Conservation (phyloP, 2,329 filamentous ascomycete species). For the Capronia coronata region DNA sequence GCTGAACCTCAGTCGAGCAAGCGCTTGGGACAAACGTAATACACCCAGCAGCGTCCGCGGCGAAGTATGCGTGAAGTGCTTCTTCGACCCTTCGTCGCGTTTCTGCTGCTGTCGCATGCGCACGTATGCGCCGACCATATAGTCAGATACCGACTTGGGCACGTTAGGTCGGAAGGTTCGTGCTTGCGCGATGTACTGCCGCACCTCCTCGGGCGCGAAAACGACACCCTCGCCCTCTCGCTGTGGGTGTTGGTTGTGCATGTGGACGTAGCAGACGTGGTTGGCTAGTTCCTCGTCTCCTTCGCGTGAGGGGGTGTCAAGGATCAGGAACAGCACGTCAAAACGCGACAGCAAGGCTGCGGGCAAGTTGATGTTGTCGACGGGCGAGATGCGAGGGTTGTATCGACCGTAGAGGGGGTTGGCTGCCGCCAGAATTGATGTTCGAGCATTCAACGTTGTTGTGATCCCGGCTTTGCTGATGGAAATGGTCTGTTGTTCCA, state of each 20-base stretch:
- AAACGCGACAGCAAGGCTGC: conserved; percentile 94
- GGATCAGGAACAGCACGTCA: conserved; percentile 91
- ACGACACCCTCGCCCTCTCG: conserved; percentile 61
- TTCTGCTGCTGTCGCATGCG: conserved; percentile 88
- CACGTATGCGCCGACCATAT: conserved; percentile 95
- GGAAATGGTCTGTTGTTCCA: conserved; percentile 81
- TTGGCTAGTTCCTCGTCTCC: conserved; percentile 86
- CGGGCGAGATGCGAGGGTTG: conserved; percentile 92
- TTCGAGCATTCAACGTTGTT: conserved; percentile 91
- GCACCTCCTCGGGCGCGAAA: conserved; percentile 87
- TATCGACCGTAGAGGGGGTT: conserved; percentile 97
- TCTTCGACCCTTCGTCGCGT: conserved; percentile 81
- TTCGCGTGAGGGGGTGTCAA: conserved; percentile 87
- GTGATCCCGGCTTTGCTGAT: conserved; percentile 91
- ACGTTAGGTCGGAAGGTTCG: conserved; percentile 83
- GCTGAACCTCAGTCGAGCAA: conserved; percentile 85
- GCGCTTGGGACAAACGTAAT: conserved; percentile 84
- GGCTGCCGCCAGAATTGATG: conserved; percentile 89
- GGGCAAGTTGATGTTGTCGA: conserved; percentile 99
- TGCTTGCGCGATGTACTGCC: conserved; percentile 90
- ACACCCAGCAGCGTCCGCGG: conserved; percentile 89
- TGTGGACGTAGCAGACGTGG: conserved; percentile 95
- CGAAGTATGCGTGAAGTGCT: conserved; percentile 89
- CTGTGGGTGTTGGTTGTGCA: conserved; percentile 90
- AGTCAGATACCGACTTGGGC: conserved; percentile 79